Percentiles rank a stretch among this genome's conserved stretches.
Conservation (phyloP, 1,284 basidiomycete genomes). For the Fistulinella cinereoalba region DNA sequence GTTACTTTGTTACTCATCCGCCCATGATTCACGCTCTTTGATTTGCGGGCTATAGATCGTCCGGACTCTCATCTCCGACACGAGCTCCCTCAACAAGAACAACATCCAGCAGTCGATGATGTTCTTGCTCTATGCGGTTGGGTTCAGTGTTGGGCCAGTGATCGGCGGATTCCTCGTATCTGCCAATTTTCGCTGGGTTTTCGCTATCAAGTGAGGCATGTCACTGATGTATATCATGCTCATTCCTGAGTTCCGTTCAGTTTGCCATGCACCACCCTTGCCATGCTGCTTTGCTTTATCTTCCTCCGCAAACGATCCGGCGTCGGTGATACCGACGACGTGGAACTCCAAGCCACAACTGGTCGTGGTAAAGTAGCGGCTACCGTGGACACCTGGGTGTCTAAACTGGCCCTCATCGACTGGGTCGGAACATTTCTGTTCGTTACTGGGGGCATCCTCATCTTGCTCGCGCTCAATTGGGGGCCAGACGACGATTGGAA, state of each 20-base stretch:
- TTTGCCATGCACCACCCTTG: constrained; percentile 30
- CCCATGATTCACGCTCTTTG: background rate
- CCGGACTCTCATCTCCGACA: constrained; percentile 45
- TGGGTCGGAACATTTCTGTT: constrained; percentile 47
- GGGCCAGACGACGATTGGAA: constrained; percentile 37
- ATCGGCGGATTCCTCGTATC: constrained; percentile 44
- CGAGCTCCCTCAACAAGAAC: constrained; percentile 41
- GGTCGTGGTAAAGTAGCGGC: background rate
- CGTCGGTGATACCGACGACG: constrained; percentile 24
- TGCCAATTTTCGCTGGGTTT: constrained; percentile 50
- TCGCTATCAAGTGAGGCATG: constrained; percentile 48
- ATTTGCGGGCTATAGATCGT: constrained; percentile 34
- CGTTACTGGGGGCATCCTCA: constrained; percentile 35
- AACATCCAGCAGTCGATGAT: constrained; percentile 42
- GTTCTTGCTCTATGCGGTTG: constrained; percentile 44
- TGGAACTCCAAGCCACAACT: constrained; percentile 10
- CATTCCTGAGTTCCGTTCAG: constrained; percentile 5
- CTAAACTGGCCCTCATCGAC: constrained; percentile 41
- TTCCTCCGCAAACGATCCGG: constrained; percentile 36
- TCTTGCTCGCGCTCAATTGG: constrained; percentile 41
- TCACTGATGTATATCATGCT: background rate
- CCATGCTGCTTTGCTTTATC: constrained; percentile 41
- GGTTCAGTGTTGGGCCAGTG: constrained; percentile 44
- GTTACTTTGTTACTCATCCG: background rate
- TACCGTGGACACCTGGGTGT: constrained; percentile 22